Evolutionary conservation across 495 filamentous ascomycete genomes (phyloP).

Genomic region (Entonaema liquescens): DNA sequence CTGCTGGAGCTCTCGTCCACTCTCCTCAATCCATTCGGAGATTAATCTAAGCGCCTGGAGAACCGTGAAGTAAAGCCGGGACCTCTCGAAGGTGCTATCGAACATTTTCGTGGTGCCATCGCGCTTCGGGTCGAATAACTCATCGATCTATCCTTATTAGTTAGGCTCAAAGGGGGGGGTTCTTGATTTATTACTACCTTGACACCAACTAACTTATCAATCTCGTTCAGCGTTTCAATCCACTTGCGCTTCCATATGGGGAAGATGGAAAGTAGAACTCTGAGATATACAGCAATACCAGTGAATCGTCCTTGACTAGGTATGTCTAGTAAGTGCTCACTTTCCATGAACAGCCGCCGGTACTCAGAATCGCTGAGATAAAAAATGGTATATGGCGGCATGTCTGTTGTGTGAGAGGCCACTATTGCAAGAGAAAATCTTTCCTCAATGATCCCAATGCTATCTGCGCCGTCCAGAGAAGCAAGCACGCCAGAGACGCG

Average conservation of each 20-base stretch:
- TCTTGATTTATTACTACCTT: constrained; percentile 4
- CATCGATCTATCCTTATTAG: constrained; percentile 20
- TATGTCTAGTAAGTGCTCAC: constrained; percentile 21
- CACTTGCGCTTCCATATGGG: constrained; percentile 30
- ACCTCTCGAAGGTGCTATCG: constrained; percentile 29
- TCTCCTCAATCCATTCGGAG: constrained; percentile 44
- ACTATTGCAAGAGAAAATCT: constrained; percentile 27
- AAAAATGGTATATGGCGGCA: constrained; percentile 25
- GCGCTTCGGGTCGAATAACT: constrained; percentile 21
- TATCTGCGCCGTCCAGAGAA: constrained; percentile 21
- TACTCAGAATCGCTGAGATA: constrained; percentile 26
- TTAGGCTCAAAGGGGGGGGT: neutral
- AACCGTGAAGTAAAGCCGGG: constrained; percentile 27
- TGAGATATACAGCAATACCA: constrained; percentile 22
- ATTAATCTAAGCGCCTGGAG: constrained; percentile 30
- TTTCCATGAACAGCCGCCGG: constrained; percentile 29
- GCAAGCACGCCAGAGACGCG: constrained; percentile 20
- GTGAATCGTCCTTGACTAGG: constrained; percentile 18
- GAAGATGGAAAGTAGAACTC: constrained; percentile 11
- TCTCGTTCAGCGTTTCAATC: constrained; percentile 20
- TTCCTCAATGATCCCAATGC: constrained; percentile 25
- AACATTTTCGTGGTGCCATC: constrained; percentile 23
- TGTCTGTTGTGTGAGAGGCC: constrained; percentile 14
- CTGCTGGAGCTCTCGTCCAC: constrained; percentile 45
- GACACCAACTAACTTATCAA: constrained; percentile 26